These are phyloP conservation scores for Psophocarpus tetragonolobus DNA, from an alignment of 306 rosid genomes.

Conservation along the genomic window DNA sequence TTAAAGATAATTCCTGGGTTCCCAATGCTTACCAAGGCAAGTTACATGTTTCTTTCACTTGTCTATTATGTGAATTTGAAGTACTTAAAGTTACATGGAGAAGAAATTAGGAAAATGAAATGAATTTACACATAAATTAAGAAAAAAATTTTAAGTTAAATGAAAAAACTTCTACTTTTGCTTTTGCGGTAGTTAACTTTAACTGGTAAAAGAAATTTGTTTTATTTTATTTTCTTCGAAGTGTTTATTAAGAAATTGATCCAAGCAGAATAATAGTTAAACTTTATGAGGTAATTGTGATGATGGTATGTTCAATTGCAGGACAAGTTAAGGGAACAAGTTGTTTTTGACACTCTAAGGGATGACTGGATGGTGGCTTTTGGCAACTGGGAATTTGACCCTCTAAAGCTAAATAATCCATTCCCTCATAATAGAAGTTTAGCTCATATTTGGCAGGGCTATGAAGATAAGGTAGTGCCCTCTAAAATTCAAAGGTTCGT, in stretches of 20 bases:
- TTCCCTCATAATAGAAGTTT: slow-evolving; percentile 53
- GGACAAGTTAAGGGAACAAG: slow-evolving; percentile 59
- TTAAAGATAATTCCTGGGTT: slow-evolving; percentile 72
- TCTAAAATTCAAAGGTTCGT: slow-evolving; percentile 73
- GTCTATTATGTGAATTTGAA: not conserved
- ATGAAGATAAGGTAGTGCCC: slow-evolving; percentile 92
- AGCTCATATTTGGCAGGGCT: slow-evolving; percentile 95
- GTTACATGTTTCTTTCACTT: slow-evolving; percentile 23
- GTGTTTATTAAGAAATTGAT: not conserved
- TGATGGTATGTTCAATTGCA: slow-evolving; percentile 36
- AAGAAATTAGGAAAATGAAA: not conserved
- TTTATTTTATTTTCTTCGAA: not conserved
- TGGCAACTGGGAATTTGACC: slow-evolving; percentile 85
- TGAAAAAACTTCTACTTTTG: not conserved
- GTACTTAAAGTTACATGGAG: not conserved
- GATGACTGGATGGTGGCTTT: slow-evolving; percentile 73
- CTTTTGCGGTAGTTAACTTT: not conserved
- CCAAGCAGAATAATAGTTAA: not conserved
- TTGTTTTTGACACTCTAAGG: slow-evolving; percentile 77
- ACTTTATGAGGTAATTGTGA: slow-evolving; percentile 22
- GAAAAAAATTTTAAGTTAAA: not conserved
- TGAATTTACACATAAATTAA: not conserved
- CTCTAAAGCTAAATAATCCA: slow-evolving; percentile 71
- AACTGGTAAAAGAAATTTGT: not conserved
- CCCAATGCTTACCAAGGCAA: slow-evolving; percentile 90